Evolutionary conservation across 768 basidiomycete genomes (phyloP), one percentile per base, ranked within the genome.

Genomic region (Collybia mongolica): DNA sequence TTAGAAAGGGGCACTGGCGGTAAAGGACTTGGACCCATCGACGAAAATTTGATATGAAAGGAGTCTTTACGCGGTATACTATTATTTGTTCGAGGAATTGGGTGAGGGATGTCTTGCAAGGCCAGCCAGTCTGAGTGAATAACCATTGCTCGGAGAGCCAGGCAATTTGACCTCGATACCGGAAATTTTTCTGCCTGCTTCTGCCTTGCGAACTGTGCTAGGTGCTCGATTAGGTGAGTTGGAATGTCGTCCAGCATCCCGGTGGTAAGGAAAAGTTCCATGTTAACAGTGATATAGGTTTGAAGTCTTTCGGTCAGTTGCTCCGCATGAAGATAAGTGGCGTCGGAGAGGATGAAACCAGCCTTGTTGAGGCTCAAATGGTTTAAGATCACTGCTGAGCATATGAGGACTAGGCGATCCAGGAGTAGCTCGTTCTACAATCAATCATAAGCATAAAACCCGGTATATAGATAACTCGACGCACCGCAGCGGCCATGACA

Each of bases 201-300:
- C 8, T 61, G 52, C 15, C 75, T 72, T 2, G 86, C 72, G 53
- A 81, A 86, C 2, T 66, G 60, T 2, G 86, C 73, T 6, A 99
- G 77, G 54, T 86, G 81, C 44, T 80, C 79, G 54, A 96, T 68
- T 18, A 92, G 76, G 28, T 77, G 75, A 15, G 72, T 61, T 2
- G 84, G 75, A 32, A 96, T 76, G 45, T 87, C 86, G 50, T 94
- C 90, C 19, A 99, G 78, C 59, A 95, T 79, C 15, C 80, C 79
- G 28, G 74, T 75, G 61, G 98, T 93, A 17, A 99, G 78, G 44
- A 97, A 76, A 0, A 84, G 83, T 65, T 99, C 97, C 72, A 96
- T 74, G 61, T 93, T 95, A 50, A 82, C 80, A 2, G 81, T 70
- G 59, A 97, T 86, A 66, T 93, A 98, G 20, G 74, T 80, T 65